A percentile compares a stretch with the other conserved stretches of the same genome.
These are phyloP conservation scores for Fusarium proliferatum DNA, from an alignment of 2,329 filamentous ascomycete species.

Conservation along the genomic window DNA sequence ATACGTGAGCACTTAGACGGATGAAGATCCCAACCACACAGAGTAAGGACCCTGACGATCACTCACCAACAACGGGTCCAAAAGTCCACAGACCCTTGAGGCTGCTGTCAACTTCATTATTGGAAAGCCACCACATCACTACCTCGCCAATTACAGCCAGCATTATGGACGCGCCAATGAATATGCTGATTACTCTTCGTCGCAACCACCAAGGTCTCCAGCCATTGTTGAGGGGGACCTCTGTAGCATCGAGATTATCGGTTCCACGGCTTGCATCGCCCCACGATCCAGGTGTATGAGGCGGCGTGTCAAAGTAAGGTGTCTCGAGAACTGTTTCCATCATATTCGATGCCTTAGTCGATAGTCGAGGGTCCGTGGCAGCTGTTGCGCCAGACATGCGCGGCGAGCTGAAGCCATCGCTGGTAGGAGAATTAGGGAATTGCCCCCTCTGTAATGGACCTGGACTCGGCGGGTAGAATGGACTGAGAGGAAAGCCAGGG, in stretches of 20 bases:
- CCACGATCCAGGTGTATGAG: conserved; percentile 23
- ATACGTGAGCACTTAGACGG: conserved; percentile 15
- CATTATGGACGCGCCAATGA: conserved; percentile 32
- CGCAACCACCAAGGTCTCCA: conserved; percentile 45
- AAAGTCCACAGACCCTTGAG: conserved; percentile 45
- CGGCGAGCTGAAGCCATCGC: conserved; percentile 38
- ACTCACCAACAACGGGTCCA: conserved; percentile 45
- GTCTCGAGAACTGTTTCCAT: conserved; percentile 39
- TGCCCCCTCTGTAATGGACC: conserved; percentile 30
- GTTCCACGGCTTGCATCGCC: conserved; percentile 11
- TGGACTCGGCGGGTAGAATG: conserved; percentile 31
- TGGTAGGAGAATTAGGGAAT: conserved; percentile 24
- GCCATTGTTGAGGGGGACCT: conserved; percentile 37
- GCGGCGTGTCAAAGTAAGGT: conserved; percentile 42
- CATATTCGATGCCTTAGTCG: conserved; percentile 16
- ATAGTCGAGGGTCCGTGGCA: conserved; percentile 14
- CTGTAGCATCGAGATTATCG: conserved; percentile 32
- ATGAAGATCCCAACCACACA: neutral
- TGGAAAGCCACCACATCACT: conserved; percentile 40
- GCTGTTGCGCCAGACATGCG: conserved; percentile 12
- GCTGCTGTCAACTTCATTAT: conserved; percentile 24
- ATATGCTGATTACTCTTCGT: conserved; percentile 33
- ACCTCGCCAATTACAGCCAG: conserved; percentile 41
- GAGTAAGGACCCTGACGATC: conserved; percentile 17
- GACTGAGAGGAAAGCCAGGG: conserved; percentile 34